Evolutionary conservation across 176 grass and related monocot genomes (phyloP).

Genomic region (Oryza australiensis): DNA sequence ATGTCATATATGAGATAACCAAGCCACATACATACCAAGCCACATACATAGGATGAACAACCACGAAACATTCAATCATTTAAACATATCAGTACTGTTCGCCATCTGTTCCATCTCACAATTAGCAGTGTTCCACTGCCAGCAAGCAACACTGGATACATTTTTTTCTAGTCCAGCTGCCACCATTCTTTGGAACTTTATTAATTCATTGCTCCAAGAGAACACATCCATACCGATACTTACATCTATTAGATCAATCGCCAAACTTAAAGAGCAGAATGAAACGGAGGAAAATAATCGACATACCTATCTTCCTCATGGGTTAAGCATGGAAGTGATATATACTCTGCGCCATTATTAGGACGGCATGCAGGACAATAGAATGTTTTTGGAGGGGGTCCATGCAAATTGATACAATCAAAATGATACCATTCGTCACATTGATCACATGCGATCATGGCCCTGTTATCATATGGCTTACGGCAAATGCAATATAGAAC

Average conservation of each 20-base stretch:
- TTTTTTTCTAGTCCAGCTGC: neutral
- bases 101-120: neutral
- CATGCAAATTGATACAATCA: conserved; percentile 76
- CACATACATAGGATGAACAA: neutral
- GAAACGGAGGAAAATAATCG: neutral
- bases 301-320: conserved; percentile 52
- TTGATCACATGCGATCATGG: conserved; percentile 94
- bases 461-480: conserved; percentile 74
- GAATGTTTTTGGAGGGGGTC: conserved; percentile 61
- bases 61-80: neutral
- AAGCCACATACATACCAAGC: neutral
- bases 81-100: neutral
- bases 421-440: conserved; percentile 98
- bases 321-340: conserved; percentile 41
- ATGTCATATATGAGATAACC: neutral
- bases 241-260: neutral
- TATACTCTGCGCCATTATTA: conserved; percentile 44
- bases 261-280: neutral
- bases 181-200: neutral
- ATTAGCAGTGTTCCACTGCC: too few relatives aligned
- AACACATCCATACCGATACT: neutral
- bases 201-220: neutral
- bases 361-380: conserved; percentile 74
- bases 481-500: conserved; percentile 91
- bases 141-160: neutral